Percentiles rank a stretch among this genome's conserved stretches.
These are phyloP conservation scores for Aspergillus fumigatiaffinis DNA, from an alignment of 2,329 filamentous ascomycete genomes.

Conservation along the genomic window DNA sequence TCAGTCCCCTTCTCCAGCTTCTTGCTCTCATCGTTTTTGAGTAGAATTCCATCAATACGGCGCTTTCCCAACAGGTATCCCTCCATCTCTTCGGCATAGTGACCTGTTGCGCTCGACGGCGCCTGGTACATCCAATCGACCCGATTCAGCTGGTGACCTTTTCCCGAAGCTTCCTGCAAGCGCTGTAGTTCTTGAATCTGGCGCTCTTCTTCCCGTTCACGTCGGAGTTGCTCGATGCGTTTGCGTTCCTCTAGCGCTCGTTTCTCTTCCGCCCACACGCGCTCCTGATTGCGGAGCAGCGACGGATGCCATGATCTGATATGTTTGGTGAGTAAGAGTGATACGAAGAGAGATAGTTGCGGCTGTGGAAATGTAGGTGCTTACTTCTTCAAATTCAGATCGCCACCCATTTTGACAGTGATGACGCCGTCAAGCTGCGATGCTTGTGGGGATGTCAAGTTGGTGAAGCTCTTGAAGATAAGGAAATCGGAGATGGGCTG, in stretches of 20 bases:
- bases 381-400: constrained; percentile 87
- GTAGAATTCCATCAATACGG: constrained; percentile 74
- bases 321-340: not conserved
- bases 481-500: not conserved
- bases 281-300: constrained; percentile 83
- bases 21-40: constrained; percentile 76
- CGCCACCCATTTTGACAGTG: constrained; percentile 71
- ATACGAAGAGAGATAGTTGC: not conserved
- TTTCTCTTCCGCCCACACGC: constrained; percentile 87
- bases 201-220: constrained; percentile 91
- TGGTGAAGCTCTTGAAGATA: not conserved
- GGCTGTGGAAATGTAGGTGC: not conserved
- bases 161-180: constrained; percentile 83
- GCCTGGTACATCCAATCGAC: constrained; percentile 99
- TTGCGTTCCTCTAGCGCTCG: constrained; percentile 93
- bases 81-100: constrained; percentile 80
- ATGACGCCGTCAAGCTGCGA: not conserved
- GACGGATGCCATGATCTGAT: constrained; percentile 81
- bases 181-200: constrained; percentile 87
- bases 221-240: constrained; percentile 82
- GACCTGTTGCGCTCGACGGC: constrained; percentile 68
- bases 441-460: not conserved
- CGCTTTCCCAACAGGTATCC: constrained; percentile 90
- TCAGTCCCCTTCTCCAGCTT: constrained; percentile 68
- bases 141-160: constrained; percentile 71